Evolutionary conservation across 164 flowering plant genomes (phyloP).

Genomic region (Saururus chinensis): DNA sequence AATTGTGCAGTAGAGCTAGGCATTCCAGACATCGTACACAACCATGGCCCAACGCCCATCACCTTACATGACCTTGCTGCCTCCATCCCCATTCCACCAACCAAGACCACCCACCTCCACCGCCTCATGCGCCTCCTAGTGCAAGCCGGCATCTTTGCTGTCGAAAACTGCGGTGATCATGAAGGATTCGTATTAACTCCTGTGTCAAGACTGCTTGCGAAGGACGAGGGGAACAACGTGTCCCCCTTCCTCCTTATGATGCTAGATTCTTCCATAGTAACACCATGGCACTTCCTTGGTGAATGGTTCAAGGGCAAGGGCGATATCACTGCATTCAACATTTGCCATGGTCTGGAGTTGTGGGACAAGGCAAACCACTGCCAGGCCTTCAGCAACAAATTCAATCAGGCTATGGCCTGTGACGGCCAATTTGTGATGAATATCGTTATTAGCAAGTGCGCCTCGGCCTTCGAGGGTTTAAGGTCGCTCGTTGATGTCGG

Average conservation of each 20-base stretch:
- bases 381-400: slow-evolving; percentile 4
- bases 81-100: neutral
- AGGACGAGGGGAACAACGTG: neutral
- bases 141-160: slow-evolving; percentile 6
- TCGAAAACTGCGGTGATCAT: neutral
- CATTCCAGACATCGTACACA: slow-evolving; percentile 3
- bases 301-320: neutral
- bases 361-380: slow-evolving; percentile 8
- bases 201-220: slow-evolving; percentile 1
- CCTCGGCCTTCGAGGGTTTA: neutral
- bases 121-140: slow-evolving; percentile 17
- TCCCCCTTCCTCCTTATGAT: neutral
- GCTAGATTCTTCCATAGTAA: neutral
- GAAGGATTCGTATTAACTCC: slow-evolving; percentile 7
- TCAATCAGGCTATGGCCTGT: slow-evolving; percentile 36
- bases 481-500: neutral
- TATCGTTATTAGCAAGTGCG: neutral
- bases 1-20: slow-evolving; percentile 8
- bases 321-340: neutral
- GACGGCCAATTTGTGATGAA: slow-evolving; percentile 14
- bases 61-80: slow-evolving; percentile 1
- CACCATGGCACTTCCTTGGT: neutral
- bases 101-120: neutral
- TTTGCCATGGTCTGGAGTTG: slow-evolving; percentile 11
- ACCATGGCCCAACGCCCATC: slow-evolving; percentile 2